Evolutionary conservation across 2,329 filamentous ascomycete species (phyloP).

Genomic region (Lasiodiplodia theobromae): DNA sequence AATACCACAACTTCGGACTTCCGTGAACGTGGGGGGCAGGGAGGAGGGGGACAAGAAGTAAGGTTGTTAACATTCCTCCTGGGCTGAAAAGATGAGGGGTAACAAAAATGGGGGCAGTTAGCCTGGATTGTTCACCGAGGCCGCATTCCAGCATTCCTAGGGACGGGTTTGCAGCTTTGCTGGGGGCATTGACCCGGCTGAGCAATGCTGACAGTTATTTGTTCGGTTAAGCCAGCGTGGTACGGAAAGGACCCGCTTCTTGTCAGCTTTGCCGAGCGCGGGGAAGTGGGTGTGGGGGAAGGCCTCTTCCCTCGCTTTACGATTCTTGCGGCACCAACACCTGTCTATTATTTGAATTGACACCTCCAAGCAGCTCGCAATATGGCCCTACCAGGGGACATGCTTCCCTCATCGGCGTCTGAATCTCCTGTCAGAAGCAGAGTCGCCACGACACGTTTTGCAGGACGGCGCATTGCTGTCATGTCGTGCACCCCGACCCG

Average conservation of each 20-base stretch:
- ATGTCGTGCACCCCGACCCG: constrained; percentile 13
- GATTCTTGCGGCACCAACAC: background rate
- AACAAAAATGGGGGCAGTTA: background rate
- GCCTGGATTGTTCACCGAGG: background rate
- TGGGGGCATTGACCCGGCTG: constrained; percentile 6
- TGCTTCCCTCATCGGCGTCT: background rate
- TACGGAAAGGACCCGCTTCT: constrained; percentile 19
- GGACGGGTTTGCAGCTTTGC: background rate
- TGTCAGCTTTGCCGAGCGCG: constrained; percentile 20
- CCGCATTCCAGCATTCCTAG: constrained; percentile 16
- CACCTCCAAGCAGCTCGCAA: constrained; percentile 4
- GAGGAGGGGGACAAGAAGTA: background rate
- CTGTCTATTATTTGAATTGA: background rate
- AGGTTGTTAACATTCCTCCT: constrained; percentile 3
- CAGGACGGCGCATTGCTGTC: constrained; percentile 3
- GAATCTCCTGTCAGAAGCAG: background rate
- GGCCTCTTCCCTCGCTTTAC: background rate
- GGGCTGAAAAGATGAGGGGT: background rate
- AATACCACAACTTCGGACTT: background rate
- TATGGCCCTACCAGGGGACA: background rate
- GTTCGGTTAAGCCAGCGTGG: constrained; percentile 14
- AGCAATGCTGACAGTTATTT: background rate
- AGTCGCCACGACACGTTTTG: background rate
- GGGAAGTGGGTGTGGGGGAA: constrained; percentile 14
- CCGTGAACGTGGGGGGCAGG: constrained; percentile 7